Evolutionary conservation across 768 basidiomycete genomes (phyloP).

Genomic region (Chalciporus sphaerocephalus): DNA sequence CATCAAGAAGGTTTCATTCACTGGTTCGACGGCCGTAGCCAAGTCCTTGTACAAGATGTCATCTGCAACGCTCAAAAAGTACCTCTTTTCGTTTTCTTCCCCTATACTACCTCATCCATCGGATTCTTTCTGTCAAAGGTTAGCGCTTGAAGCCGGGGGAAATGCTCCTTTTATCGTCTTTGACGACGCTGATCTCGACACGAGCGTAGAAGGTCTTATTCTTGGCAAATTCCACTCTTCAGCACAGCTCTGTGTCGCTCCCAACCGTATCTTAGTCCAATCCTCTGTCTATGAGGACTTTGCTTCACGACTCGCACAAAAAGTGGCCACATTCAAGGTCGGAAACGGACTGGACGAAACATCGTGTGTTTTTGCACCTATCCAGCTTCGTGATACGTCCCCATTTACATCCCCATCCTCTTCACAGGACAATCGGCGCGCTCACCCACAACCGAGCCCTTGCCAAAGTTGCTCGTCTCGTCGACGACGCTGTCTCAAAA

Average conservation of each 20-base stretch:
- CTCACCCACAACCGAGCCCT: conserved; percentile 84
- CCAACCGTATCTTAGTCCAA: conserved; percentile 92
- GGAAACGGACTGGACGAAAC: conserved; percentile 81
- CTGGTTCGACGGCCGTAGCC: conserved; percentile 80
- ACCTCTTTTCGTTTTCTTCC: too few relatives aligned
- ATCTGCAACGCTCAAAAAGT: conserved; percentile 78
- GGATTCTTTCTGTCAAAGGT: too few relatives aligned
- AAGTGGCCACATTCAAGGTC: conserved; percentile 75
- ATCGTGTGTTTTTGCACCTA: too few relatives aligned
- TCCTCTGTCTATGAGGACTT: conserved; percentile 90
- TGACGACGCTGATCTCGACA: conserved; percentile 90
- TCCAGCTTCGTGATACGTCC: too few relatives aligned
- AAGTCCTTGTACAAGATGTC: conserved; percentile 72
- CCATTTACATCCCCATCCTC: too few relatives aligned
- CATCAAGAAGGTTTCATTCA: conserved; percentile 89
- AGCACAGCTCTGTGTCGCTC: conserved; percentile 85
- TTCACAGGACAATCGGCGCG: conserved; percentile 94
- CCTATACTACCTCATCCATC: too few relatives aligned
- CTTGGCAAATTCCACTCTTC: conserved; percentile 73
- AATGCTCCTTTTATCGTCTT: conserved; percentile 98
- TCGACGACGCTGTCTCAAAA: conserved; percentile 78
- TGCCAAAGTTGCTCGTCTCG: conserved; percentile 80
- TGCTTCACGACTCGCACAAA: conserved; percentile 80
- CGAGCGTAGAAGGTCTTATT: conserved; percentile 80
- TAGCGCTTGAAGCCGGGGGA: conserved; percentile 86